phyloP scores from a whole-genome alignment of 2,329 filamentous ascomycete genomes.

The Rhynchosporium agropyri region DNA sequence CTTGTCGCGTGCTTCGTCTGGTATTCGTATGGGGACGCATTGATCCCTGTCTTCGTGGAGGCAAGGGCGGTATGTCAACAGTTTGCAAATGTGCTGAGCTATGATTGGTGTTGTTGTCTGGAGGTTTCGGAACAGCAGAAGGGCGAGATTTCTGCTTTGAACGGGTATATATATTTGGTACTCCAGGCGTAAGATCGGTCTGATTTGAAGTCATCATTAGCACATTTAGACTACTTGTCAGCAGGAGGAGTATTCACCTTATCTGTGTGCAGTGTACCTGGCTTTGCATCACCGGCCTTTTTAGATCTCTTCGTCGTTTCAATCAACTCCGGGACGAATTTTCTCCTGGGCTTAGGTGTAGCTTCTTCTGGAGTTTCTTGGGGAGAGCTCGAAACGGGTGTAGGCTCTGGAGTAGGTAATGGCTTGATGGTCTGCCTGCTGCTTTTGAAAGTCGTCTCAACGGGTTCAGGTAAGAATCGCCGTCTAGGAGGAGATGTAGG shows the following conservation, averaged over 20 bases:
- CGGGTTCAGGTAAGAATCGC: slow-evolving; percentile 68
- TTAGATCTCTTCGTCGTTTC: slow-evolving; percentile 76
- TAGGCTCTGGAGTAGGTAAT: slow-evolving; percentile 58
- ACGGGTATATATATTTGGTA: slow-evolving; percentile 41
- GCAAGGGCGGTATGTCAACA: slow-evolving; percentile 41
- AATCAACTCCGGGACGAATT: slow-evolving; percentile 78
- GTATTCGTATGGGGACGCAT: slow-evolving; percentile 48
- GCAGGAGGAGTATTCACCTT: slow-evolving; percentile 63
- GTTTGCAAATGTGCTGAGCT: slow-evolving; percentile 40
- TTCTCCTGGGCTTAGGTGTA: slow-evolving; percentile 44
- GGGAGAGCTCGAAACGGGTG: slow-evolving; percentile 52
- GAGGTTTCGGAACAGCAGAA: slow-evolving; percentile 48
- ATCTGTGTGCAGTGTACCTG: slow-evolving; percentile 64
- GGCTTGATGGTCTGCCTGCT: slow-evolving; percentile 46
- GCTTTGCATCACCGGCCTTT: slow-evolving; percentile 64
- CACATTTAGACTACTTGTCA: not conserved
- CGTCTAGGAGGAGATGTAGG: slow-evolving; percentile 47
- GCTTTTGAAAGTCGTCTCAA: slow-evolving; percentile 71
- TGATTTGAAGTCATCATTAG: slow-evolving; percentile 25
- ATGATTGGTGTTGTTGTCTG: slow-evolving; percentile 49
- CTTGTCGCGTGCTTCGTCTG: slow-evolving; percentile 45
- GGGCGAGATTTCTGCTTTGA: slow-evolving; percentile 35
- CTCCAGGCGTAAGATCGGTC: slow-evolving; percentile 40
- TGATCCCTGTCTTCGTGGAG: slow-evolving; percentile 46
- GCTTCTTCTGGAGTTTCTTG: slow-evolving; percentile 38